Evolutionary conservation across 345 rosid genomes (phyloP), one percentile per base, ranked within the genome.

Genomic region (Eucalyptus cloeziana): DNA sequence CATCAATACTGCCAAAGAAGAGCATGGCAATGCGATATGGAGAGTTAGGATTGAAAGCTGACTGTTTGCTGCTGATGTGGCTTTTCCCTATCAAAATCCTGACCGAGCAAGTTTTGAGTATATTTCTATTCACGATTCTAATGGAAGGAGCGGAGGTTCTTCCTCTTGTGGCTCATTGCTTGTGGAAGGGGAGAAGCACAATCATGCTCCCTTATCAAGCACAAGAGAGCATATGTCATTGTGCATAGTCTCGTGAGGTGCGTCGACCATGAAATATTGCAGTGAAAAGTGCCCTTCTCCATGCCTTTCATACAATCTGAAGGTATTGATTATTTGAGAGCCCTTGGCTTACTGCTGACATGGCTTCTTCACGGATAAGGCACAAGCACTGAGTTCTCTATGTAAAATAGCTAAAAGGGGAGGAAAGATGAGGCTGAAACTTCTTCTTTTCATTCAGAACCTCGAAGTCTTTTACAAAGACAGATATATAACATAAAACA

Each of bases 121-220:
- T 19, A 30, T 62, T 62, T 62, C 71, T 30, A 62, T 62, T 13
- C 33, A 62, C 33, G 4, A 62, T 62, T 31, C 76, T n/a, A 64
- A n/a, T 64, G 40, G 40, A 64, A n/a, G 25, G 58, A n/a, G 62
- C 90, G 90, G 40, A 92, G 86, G 44, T 69, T 27, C 86, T 92
- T 89, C 22, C 87, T 47, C n/a, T 49, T 24, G 8, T 30, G 24
- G 88, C 85, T 92, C 90, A 91, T 69, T 90, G 89, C 60, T 15
- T 89, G 86, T 91, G 94, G 89, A 90, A 92, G 7, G 94, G 92
- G 87, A 91, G 40, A 44, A 93, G 85, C 86, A 91, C 62, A 15
- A 64, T 64, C 76, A 8, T 31, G 21, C 40, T 64, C 40, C 37
- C 76, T n/a, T 64, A n/a, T 64, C 30, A 4, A 56, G 62, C 30